These are phyloP conservation scores for Phytopythium chamaehyphon DNA, from an alignment of 352 stramenopile species.

Conservation along the genomic window DNA sequence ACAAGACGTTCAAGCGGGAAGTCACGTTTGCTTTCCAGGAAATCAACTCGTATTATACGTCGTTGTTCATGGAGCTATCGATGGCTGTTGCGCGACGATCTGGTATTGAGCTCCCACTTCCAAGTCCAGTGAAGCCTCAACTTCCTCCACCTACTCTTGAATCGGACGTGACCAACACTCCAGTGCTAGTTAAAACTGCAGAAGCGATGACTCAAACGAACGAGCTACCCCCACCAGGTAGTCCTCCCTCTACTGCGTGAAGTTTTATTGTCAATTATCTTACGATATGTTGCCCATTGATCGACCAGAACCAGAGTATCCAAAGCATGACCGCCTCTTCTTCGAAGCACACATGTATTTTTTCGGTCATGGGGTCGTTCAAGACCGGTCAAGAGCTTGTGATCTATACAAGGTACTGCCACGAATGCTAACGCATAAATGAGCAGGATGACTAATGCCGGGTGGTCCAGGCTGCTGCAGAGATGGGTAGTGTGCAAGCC, in stretches of 20 bases:
- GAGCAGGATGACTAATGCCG: background rate
- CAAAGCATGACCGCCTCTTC: slow-evolving; percentile 25
- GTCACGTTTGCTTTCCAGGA: slow-evolving; percentile 81
- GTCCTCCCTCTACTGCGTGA: background rate
- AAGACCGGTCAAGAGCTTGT: slow-evolving; percentile 36
- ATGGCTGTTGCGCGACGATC: slow-evolving; percentile 60
- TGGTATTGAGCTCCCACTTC: slow-evolving; percentile 43
- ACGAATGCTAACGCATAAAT: background rate
- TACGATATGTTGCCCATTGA: background rate
- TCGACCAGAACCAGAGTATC: background rate
- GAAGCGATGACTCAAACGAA: slow-evolving; percentile 1
- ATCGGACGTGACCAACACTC: slow-evolving; percentile 9
- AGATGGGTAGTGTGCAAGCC: slow-evolving; percentile 31
- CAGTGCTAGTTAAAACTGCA: background rate
- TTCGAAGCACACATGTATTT: slow-evolving; percentile 61
- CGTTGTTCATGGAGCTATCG: slow-evolving; percentile 77
- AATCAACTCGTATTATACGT: slow-evolving; percentile 85
- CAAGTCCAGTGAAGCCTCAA: slow-evolving; percentile 24
- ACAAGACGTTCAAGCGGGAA: slow-evolving; percentile 72
- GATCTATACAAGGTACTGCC: slow-evolving; percentile 48
- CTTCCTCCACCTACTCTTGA: slow-evolving; percentile 7
- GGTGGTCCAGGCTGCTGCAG: slow-evolving; percentile 39
- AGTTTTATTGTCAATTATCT: background rate
- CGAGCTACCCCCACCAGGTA: slow-evolving; percentile 1
- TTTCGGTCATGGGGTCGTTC: slow-evolving; percentile 48